These are phyloP conservation scores for Dissophora ornata DNA, from an alignment of 192 early-diverging fungal species.

Conservation along the genomic window DNA sequence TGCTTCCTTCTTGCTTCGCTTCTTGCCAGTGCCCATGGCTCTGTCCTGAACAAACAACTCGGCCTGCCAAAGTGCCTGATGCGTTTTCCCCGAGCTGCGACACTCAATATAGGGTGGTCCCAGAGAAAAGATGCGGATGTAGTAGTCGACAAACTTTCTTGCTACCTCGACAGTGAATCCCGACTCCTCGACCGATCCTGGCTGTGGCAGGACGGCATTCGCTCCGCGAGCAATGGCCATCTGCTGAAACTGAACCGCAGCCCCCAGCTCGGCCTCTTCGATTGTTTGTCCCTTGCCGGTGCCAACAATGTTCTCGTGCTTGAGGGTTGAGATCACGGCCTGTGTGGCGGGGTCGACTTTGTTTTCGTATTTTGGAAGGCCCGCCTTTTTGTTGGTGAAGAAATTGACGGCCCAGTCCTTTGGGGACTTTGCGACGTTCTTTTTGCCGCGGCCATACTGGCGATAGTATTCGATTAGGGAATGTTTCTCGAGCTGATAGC, in stretches of 20 bases:
- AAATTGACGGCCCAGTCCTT: slow-evolving; percentile 54
- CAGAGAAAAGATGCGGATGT: slow-evolving; percentile 42
- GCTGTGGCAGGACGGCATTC: slow-evolving; percentile 22
- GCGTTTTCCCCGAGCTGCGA: slow-evolving; percentile 44
- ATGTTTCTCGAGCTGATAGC: slow-evolving; percentile 48
- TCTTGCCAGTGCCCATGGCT: slow-evolving; percentile 44
- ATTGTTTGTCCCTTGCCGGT: slow-evolving; percentile 38
- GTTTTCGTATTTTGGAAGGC: slow-evolving; percentile 43
- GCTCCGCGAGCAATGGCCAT: slow-evolving; percentile 50
- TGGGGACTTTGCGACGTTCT: slow-evolving; percentile 41
- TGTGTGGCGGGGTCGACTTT: slow-evolving; percentile 27
- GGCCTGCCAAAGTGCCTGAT: slow-evolving; percentile 52
- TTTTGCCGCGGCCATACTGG: slow-evolving; percentile 49
- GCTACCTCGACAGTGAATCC: slow-evolving; percentile 46
- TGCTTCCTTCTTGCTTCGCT: slow-evolving; percentile 55
- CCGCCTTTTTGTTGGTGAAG: slow-evolving; percentile 49
- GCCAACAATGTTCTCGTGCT: slow-evolving; percentile 51
- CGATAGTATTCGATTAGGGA: slow-evolving; percentile 54
- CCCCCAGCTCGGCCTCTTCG: slow-evolving; percentile 50
- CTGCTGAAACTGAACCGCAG: slow-evolving; percentile 56
- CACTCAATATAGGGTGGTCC: slow-evolving; percentile 52
- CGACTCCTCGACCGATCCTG: slow-evolving; percentile 39
- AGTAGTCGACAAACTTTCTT: slow-evolving; percentile 57
- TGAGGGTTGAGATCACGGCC: slow-evolving; percentile 29
- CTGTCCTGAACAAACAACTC: slow-evolving; percentile 48